Percentiles rank a stretch among this genome's conserved stretches.
Evolutionary conservation across 805 yeast genomes (phyloP).

Genomic region (Starmerella etchellsii): DNA sequence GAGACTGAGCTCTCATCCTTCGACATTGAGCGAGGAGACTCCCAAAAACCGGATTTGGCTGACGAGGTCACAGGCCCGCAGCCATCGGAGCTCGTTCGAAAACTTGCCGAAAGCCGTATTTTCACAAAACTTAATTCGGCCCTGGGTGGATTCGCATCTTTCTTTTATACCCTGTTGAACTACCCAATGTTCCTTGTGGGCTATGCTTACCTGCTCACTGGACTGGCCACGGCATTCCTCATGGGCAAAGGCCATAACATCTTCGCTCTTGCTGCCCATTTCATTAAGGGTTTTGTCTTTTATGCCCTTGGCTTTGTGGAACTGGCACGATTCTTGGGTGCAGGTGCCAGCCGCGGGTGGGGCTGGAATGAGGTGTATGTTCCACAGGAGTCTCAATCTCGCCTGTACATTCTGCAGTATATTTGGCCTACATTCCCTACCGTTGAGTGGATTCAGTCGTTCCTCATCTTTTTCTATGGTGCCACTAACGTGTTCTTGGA

Average conservation of each 20-base stretch:
- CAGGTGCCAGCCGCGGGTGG: conserved; percentile 62
- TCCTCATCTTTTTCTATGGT: conserved; percentile 77
- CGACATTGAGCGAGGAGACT: conserved; percentile 7
- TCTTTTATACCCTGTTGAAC: conserved; percentile 41
- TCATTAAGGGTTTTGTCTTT: conserved; percentile 91
- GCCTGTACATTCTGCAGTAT: conserved; percentile 6
- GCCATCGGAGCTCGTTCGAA: conserved; percentile 12
- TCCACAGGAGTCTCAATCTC: conserved; percentile 11
- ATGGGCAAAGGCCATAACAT: conserved; percentile 57
- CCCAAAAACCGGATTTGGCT: not conserved
- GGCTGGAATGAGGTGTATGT: conserved; percentile 57
- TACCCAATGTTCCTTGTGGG: conserved; percentile 53
- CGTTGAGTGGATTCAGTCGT: conserved; percentile 76
- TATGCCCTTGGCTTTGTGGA: conserved; percentile 61
- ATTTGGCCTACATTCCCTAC: conserved; percentile 39
- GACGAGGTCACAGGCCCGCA: not conserved
- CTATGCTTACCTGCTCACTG: conserved; percentile 42
- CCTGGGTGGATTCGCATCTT: conserved; percentile 25
- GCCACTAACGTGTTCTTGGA: conserved; percentile 81
- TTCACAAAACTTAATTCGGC: conserved; percentile 20
- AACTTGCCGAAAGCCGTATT: conserved; percentile 12
- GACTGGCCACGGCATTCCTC: conserved; percentile 51
- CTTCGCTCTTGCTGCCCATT: conserved; percentile 82
- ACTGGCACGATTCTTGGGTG: conserved; percentile 81
- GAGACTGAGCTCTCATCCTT: conserved; percentile 13